A percentile compares a stretch with the other conserved stretches of the same genome.
These are phyloP conservation scores for Eucalyptus dawsonii DNA, from an alignment of 345 rosid genomes.

Conservation along the genomic window DNA sequence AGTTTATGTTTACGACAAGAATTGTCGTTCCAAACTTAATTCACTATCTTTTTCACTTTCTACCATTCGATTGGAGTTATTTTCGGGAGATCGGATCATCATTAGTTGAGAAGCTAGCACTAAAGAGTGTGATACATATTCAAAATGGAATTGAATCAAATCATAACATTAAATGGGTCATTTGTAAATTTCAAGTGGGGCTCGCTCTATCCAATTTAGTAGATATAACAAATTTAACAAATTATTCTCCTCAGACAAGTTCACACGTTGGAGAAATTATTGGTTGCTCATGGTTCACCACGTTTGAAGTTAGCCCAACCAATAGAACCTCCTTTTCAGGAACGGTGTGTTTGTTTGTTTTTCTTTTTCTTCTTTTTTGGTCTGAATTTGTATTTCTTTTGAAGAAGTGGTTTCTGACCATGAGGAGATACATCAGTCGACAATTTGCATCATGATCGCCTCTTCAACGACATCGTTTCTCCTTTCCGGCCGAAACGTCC, in stretches of 20 bases:
- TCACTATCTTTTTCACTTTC: neutral
- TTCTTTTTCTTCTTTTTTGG: no score
- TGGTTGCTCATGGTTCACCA: neutral
- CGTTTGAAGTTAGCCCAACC: neutral
- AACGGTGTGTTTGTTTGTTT: no score
- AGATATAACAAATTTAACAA: neutral
- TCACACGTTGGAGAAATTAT: neutral
- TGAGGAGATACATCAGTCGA: no score
- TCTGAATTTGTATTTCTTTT: no score
- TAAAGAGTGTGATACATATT: rapidly evolving
- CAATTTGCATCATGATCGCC: no score
- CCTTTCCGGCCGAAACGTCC: no score
- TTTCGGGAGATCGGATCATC: neutral
- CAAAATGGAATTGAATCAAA: rapidly evolving
- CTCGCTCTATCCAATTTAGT: no score
- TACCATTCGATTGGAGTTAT: neutral
- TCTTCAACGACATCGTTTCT: no score
- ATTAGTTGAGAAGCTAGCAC: neutral
- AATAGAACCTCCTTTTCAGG: neutral
- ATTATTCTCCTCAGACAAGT: neutral
- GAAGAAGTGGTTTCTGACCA: no score
- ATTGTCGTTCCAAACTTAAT: neutral
- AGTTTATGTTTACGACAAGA: neutral
- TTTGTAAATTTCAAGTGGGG: neutral
- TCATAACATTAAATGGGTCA: neutral